Evolutionary conservation across 2,329 filamentous ascomycete species (phyloP).

Genomic region (Pseudocercospora fuligena): DNA sequence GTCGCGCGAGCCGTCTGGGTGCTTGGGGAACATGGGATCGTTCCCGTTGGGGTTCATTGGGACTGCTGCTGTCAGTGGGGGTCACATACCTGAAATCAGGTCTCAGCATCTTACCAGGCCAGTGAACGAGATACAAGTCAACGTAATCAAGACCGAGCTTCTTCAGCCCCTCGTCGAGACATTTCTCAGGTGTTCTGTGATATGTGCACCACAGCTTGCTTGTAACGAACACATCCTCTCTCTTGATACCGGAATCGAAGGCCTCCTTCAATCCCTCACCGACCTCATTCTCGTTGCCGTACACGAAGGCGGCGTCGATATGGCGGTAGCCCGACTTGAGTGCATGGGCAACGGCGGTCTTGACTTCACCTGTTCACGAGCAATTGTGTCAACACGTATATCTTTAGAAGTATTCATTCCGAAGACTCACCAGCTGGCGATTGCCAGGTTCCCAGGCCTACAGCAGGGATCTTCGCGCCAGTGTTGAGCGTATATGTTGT

Average conservation of each 20-base stretch:
- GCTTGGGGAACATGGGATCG: slow-evolving; percentile 73
- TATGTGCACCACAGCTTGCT: slow-evolving; percentile 87
- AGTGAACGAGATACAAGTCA: slow-evolving; percentile 82
- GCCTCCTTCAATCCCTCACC: slow-evolving; percentile 77
- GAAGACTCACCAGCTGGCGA: slow-evolving; percentile 22
- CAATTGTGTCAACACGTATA: slow-evolving; percentile 7
- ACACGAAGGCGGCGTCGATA: slow-evolving; percentile 75
- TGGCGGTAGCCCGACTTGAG: slow-evolving; percentile 56
- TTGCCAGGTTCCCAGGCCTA: slow-evolving; percentile 48
- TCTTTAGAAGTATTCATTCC: not conserved
- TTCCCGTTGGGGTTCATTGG: slow-evolving; percentile 80
- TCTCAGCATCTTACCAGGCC: slow-evolving; percentile 73
- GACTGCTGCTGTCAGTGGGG: slow-evolving; percentile 63
- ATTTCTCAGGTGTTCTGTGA: slow-evolving; percentile 70
- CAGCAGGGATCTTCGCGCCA: slow-evolving; percentile 45
- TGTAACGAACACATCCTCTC: slow-evolving; percentile 80
- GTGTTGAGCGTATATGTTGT: slow-evolving; percentile 44
- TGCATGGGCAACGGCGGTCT: slow-evolving; percentile 53
- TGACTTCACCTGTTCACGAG: slow-evolving; percentile 50
- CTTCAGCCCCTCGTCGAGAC: slow-evolving; percentile 73
- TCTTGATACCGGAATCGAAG: slow-evolving; percentile 68
- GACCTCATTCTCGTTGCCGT: slow-evolving; percentile 82
- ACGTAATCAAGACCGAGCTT: slow-evolving; percentile 78
- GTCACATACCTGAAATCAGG: not conserved
- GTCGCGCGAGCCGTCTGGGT: slow-evolving; percentile 74